phyloP scores from a whole-genome alignment of 768 basidiomycete genomes.

The Boletus sp. region DNA sequence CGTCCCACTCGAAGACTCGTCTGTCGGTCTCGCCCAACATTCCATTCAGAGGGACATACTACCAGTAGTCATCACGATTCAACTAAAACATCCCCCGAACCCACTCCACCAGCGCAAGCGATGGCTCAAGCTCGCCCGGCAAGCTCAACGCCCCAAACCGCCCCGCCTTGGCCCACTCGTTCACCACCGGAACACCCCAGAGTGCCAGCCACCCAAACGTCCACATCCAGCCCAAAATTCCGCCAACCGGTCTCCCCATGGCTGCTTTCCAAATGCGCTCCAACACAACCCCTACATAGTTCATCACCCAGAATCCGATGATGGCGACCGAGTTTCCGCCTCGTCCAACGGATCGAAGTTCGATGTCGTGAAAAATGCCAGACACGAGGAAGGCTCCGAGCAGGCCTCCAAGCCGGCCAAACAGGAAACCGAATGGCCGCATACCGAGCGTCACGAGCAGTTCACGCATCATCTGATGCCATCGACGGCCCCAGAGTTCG shows the following conservation, averaged over 20 bases:
- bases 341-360: constrained; percentile 52
- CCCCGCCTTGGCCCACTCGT: constrained; percentile 32
- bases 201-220: constrained; percentile 44
- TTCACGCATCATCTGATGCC: constrained; percentile 66
- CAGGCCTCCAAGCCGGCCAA: constrained; percentile 48
- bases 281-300: constrained; percentile 47
- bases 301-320: constrained; percentile 53
- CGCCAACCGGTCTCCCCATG: constrained; percentile 45
- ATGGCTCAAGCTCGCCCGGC: constrained; percentile 10
- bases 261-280: constrained; percentile 45
- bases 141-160: constrained; percentile 7
- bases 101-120: constrained; percentile 25
- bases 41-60: too few species aligned
- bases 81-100: neutral
- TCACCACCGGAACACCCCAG: constrained; percentile 47
- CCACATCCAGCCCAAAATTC: constrained; percentile 51
- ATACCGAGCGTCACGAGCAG: constrained; percentile 48
- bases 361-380: constrained; percentile 53
- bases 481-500: constrained; percentile 58
- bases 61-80: too few species aligned
- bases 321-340: constrained; percentile 40
- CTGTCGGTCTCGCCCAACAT: too few species aligned
- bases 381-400: constrained; percentile 59
- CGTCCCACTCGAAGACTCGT: too few species aligned
- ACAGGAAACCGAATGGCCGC: constrained; percentile 39